Base-by-base conservation (phyloP, 2,329 filamentous ascomycete species). In the Cryoendolithus antarcticus region DNA sequence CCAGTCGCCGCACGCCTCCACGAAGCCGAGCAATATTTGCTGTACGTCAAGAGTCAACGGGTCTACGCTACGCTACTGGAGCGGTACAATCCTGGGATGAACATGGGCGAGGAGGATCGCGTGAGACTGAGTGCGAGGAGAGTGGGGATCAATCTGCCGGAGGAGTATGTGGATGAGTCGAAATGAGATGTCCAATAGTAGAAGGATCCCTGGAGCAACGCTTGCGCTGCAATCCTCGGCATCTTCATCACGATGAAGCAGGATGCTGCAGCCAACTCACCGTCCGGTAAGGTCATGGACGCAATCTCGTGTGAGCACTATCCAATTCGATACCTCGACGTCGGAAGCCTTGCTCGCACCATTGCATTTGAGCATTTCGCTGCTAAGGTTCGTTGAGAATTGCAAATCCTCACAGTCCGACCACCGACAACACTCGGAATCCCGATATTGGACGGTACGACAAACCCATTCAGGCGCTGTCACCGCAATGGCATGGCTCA, bases 11-110 rank as follows among this genome's bases (percentile, higher is more conserved):
- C 48, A 51, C 53, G 45, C 45, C 35, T 49, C 36, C 55, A 63
- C n/a, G 62, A 84, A 49, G 80, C 77, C 11, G 76, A 85, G 47
- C 86, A 96, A 61, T 77, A 86, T 49, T 63, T 86, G 19, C 72
- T 77, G 42, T 96, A 94, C 58, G 71, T 91, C 12, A 75, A 76
- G 51, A 80, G 88, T n/a, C 91, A 98, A 67, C 71, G 88, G 38
- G 75, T 75, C 57, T 95, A 96, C 60, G 73, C 76, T 19, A 80
- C 76, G 10, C 65, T 96, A 32, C 61, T 96, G 30, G 88, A 95
- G 63, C 73, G 88, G 51, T 96, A 98, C 64, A 96, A 96, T 61
- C 86, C 86, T 0, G 86, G 88, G 11, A 85, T 93, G 77, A 75
- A 76, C 49, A 84, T 94, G 80, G 77, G 82, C 48, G 80, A 93